Conservation (phyloP, 2,329 filamentous ascomycete species). For the Didymosphaeria variabile region DNA sequence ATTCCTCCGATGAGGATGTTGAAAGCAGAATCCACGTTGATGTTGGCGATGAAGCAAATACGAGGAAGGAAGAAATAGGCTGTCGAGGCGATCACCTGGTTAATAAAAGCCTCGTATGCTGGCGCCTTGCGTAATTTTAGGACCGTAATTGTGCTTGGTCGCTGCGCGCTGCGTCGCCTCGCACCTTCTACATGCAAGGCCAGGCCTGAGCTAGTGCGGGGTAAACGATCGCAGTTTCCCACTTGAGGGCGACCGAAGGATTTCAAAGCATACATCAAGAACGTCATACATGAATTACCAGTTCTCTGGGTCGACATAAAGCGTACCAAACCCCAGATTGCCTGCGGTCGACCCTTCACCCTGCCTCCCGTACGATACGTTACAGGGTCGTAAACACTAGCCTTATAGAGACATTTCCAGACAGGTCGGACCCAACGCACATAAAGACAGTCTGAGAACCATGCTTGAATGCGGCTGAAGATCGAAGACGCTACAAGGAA, state of each 20-base stretch:
- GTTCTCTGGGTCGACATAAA: slow-evolving; percentile 5
- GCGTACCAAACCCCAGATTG: not conserved
- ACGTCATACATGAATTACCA: slow-evolving; percentile 6
- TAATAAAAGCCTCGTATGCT: slow-evolving; percentile 4
- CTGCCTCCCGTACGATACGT: not conserved
- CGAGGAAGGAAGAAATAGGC: not conserved
- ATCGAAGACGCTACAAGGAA: not conserved
- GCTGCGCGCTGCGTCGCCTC: slow-evolving; percentile 6
- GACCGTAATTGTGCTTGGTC: not conserved
- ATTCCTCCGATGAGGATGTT: slow-evolving; percentile 3
- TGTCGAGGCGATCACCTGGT: not conserved
- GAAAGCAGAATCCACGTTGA: not conserved
- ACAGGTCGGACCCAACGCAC: too few species aligned
- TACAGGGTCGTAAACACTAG: not conserved
- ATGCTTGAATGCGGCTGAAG: not conserved
- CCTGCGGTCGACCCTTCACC: not conserved
- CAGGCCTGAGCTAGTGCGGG: slow-evolving; percentile 10
- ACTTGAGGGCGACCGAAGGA: slow-evolving; percentile 7
- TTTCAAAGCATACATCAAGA: slow-evolving; percentile 10
- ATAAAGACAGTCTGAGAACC: not conserved
- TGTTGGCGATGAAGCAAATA: not conserved
- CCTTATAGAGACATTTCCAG: not conserved
- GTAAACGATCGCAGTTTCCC: slow-evolving; percentile 5
- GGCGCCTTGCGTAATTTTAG: slow-evolving; percentile 6
- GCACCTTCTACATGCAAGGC: slow-evolving; percentile 9